Evolutionary conservation across 225 moss, liverwort and hornwort genomes (phyloP).

Genomic region (Asterella californica): DNA sequence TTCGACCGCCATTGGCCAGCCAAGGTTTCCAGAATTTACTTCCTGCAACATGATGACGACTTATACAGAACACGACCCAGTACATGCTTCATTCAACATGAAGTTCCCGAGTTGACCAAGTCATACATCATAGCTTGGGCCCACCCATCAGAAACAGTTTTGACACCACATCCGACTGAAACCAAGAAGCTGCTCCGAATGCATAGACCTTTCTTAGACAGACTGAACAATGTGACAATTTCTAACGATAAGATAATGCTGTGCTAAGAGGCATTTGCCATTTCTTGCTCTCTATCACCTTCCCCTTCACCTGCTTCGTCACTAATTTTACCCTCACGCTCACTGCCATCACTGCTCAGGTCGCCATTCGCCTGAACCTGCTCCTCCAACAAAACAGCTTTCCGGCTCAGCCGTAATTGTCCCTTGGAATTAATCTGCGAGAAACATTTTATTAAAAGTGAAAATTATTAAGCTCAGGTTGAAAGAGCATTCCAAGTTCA

Average conservation of each 20-base stretch:
- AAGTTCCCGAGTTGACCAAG: no score
- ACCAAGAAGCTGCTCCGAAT: no score
- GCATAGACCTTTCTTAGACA: background rate
- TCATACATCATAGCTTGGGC: no score
- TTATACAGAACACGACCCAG: no score
- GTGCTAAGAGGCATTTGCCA: slow-evolving; percentile 17
- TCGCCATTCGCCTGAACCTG: background rate
- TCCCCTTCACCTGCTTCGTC: slow-evolving; percentile 8
- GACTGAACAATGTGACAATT: background rate
- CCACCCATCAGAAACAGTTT: no score
- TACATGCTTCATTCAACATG: no score
- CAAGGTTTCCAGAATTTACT: no score
- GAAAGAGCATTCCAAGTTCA: background rate
- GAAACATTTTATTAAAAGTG: background rate
- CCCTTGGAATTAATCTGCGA: slow-evolving; percentile 86
- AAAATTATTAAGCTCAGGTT: background rate
- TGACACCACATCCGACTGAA: no score
- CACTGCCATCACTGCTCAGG: background rate
- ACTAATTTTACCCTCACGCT: background rate
- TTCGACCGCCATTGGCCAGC: no score
- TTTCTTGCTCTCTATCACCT: slow-evolving; percentile 15
- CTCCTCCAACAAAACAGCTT: slow-evolving; percentile 36
- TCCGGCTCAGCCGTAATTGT: slow-evolving; percentile 82
- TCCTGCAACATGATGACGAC: no score
- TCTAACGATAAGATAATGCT: background rate